These are phyloP conservation scores for Schizopora paradoxa DNA, from an alignment of 1,284 basidiomycete genomes.

Conservation along the genomic window DNA sequence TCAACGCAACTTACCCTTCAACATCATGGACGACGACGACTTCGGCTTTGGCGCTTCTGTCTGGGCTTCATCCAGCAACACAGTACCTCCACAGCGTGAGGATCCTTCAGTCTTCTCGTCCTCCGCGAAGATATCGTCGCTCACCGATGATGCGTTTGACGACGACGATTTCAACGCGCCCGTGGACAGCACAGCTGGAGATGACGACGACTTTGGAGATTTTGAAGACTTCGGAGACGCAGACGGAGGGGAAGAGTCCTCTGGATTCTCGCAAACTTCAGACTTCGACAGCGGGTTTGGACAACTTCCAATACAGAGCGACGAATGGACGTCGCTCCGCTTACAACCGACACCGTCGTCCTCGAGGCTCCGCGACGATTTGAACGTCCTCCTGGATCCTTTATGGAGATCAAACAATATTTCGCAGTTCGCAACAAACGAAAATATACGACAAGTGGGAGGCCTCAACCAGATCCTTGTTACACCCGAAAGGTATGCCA, in stretches of 20 bases:
- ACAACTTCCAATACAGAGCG: constrained; percentile 13
- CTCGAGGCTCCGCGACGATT: constrained; percentile 51
- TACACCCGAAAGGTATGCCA: constrained; percentile 62
- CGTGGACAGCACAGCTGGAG: constrained; percentile 37
- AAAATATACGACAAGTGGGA: constrained; percentile 72
- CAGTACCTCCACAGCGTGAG: constrained; percentile 17
- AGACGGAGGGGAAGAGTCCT: constrained; percentile 31
- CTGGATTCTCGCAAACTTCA: constrained; percentile 37
- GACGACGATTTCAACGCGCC: constrained; percentile 57
- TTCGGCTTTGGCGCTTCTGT: constrained; percentile 64
- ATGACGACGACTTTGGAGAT: constrained; percentile 75
- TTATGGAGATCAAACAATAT: constrained; percentile 53
- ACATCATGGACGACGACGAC: constrained; percentile 64
- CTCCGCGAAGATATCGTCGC: constrained; percentile 21
- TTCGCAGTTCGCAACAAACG: constrained; percentile 53
- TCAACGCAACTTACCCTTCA: not conserved
- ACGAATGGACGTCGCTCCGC: constrained; percentile 55
- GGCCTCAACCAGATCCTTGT: constrained; percentile 76
- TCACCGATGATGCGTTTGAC: constrained; percentile 46
- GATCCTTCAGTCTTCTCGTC: not conserved
- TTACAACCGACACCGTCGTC: constrained; percentile 60
- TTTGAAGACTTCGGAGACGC: constrained; percentile 84
- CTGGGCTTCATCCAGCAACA: constrained; percentile 49
- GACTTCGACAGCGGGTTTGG: constrained; percentile 30
- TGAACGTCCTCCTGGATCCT: constrained; percentile 62